Percentiles rank a stretch among this genome's conserved stretches.
These are phyloP conservation scores for Alopecurus myosuroides DNA, from an alignment of 176 grass and related monocot genomes.

Conservation along the genomic window DNA sequence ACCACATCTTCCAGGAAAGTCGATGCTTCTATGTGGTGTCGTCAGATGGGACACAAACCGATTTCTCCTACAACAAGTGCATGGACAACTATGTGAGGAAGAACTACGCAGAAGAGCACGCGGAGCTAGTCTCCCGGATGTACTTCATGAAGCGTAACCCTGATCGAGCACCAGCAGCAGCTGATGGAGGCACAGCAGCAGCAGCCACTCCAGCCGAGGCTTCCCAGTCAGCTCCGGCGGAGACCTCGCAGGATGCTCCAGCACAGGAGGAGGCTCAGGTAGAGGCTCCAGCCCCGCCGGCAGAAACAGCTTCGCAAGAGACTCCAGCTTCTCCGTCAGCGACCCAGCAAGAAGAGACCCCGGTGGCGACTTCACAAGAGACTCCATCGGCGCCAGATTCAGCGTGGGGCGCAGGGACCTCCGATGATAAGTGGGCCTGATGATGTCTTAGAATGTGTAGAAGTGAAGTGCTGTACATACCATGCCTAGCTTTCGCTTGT, in stretches of 20 bases:
- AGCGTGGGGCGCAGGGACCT: neutral
- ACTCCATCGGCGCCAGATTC: neutral
- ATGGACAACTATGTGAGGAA: conserved; percentile 67
- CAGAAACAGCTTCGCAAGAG: neutral
- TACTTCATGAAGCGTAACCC: conserved; percentile 39
- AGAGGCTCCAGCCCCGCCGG: neutral
- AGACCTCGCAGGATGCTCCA: conserved; percentile 3
- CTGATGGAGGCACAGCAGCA: neutral
- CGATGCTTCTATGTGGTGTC: conserved; percentile 74
- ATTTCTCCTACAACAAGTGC: conserved; percentile 90
- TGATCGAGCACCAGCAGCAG: neutral
- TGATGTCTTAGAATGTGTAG: neutral
- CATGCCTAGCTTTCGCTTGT: neutral
- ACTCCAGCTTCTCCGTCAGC: neutral
- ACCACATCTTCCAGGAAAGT: conserved; percentile 38
- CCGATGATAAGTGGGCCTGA: neutral
- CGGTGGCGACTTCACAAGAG: neutral
- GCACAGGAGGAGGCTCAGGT: neutral
- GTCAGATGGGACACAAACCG: conserved; percentile 47
- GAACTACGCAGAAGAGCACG: conserved; percentile 47
- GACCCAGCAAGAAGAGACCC: neutral
- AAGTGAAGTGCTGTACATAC: neutral
- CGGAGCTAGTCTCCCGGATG: conserved; percentile 50
- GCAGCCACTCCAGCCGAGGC: neutral
- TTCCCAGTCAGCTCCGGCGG: neutral